phyloP scores from a whole-genome alignment of 1,284 basidiomycete species.

The Cryptococcus hybrid region DNA sequence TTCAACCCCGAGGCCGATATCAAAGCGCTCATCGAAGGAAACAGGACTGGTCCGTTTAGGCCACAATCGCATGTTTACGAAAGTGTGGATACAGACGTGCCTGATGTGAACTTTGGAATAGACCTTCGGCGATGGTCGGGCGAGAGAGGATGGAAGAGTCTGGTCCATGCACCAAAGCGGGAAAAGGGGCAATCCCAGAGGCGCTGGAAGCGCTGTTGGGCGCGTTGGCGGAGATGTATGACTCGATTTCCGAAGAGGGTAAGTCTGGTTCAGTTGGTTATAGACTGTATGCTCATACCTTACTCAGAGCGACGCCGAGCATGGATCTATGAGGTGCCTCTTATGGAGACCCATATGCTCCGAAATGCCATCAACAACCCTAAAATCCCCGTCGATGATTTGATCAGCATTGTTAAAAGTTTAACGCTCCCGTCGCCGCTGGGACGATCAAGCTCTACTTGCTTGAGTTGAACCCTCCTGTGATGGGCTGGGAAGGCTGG shows the following conservation, averaged over 20 bases:
- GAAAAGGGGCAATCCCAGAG: conserved; percentile 66
- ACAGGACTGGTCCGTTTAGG: conserved; percentile 83
- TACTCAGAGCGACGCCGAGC: conserved; percentile 73
- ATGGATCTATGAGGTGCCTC: conserved; percentile 88
- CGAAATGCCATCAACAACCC: conserved; percentile 76
- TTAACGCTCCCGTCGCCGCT: conserved; percentile 82
- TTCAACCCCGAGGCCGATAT: conserved; percentile 79
- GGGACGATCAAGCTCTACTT: conserved; percentile 77
- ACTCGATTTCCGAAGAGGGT: conserved; percentile 65
- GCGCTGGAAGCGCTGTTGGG: conserved; percentile 68
- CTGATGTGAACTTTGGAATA: conserved; percentile 82
- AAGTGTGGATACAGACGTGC: conserved; percentile 71
- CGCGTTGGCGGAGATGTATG: conserved; percentile 66
- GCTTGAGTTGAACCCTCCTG: conserved; percentile 78
- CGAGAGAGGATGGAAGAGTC: conserved; percentile 58
- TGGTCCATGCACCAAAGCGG: conserved; percentile 41
- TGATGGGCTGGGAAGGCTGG: conserved; percentile 77
- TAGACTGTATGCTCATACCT: background rate
- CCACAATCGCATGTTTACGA: conserved; percentile 81
- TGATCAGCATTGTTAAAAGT: conserved; percentile 69
- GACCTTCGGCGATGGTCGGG: conserved; percentile 80
- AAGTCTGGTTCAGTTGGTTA: conserved; percentile 30
- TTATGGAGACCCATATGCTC: conserved; percentile 75
- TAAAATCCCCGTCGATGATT: conserved; percentile 60
- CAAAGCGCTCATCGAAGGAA: conserved; percentile 71